Conservation (phyloP, 2,329 filamentous ascomycete genomes). For the Paraphoma sp. region DNA sequence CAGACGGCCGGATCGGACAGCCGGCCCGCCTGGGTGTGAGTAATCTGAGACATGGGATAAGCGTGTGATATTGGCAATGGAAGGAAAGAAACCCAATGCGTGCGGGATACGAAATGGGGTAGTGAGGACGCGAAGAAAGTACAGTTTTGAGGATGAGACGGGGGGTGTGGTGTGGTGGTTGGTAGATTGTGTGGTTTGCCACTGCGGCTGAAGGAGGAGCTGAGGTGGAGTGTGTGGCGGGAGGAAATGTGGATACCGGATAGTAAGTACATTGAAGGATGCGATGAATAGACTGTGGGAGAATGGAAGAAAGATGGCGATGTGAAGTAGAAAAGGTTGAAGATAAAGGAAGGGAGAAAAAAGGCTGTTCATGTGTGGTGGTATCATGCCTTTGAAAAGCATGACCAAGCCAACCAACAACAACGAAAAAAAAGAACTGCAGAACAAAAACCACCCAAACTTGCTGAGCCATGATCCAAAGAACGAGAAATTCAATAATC, state of each 20-base stretch:
- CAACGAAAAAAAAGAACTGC: not conserved
- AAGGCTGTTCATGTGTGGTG: constrained; percentile 3
- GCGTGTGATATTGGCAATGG: not conserved
- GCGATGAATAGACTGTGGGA: not conserved
- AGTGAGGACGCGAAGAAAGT: not conserved
- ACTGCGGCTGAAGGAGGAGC: not conserved
- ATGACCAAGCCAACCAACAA: not conserved
- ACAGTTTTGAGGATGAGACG: no score
- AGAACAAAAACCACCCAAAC: not conserved
- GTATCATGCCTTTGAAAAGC: constrained; percentile 6
- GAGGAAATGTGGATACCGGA: not conserved
- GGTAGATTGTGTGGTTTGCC: not conserved
- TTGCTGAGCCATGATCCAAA: not conserved
- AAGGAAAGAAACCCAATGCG: not conserved
- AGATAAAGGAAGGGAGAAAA: not conserved
- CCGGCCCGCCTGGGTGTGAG: constrained; percentile 6
- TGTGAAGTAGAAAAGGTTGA: not conserved
- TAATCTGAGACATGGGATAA: constrained; percentile 14
- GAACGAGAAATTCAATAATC: not conserved
- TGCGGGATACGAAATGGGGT: not conserved
- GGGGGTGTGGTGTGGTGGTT: no score
- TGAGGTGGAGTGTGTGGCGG: not conserved
- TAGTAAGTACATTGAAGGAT: constrained; percentile 1
- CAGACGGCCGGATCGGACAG: not conserved
- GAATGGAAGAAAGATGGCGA: not conserved